phyloP scores from a whole-genome alignment of 805 yeast species.

The Ogataea wickerhamii region DNA sequence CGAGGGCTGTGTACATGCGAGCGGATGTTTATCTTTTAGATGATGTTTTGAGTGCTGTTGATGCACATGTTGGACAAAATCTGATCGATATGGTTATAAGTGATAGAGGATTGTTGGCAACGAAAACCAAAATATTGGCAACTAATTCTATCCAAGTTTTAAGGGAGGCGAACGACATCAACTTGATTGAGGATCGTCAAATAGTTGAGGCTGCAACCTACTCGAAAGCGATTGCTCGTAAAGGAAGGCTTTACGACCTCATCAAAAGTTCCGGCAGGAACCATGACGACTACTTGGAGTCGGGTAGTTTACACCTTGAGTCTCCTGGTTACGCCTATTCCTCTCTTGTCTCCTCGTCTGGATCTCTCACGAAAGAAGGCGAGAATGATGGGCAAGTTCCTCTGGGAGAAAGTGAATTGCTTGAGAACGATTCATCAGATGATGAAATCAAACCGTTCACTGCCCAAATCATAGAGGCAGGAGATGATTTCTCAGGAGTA shows the following conservation, averaged over 20 bases:
- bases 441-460: constrained; percentile 1
- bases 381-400: neutral
- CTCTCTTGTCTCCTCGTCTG: neutral
- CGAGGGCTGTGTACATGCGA: constrained; percentile 92
- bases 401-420: neutral
- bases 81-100: constrained; percentile 58
- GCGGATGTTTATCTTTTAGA: constrained; percentile 90
- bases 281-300: too few relatives aligned
- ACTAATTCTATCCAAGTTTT: constrained; percentile 57
- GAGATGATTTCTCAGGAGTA: constrained; percentile 3
- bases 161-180: constrained; percentile 56
- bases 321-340: neutral
- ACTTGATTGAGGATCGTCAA: constrained; percentile 50
- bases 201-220: constrained; percentile 57
- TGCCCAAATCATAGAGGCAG: constrained; percentile 3
- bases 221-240: constrained; percentile 32
- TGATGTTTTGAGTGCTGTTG: constrained; percentile 94
- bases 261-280: constrained; percentile 37
- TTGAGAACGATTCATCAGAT: constrained; percentile 2
- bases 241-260: constrained; percentile 32
- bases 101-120: constrained; percentile 42
- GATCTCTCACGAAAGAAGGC: neutral
- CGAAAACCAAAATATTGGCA: constrained; percentile 53
- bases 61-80: constrained; percentile 92
- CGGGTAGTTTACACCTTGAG: too few relatives aligned